Evolutionary conservation across 2,329 filamentous ascomycete genomes (phyloP).

Genomic region (Dichotomopilus funicola): DNA sequence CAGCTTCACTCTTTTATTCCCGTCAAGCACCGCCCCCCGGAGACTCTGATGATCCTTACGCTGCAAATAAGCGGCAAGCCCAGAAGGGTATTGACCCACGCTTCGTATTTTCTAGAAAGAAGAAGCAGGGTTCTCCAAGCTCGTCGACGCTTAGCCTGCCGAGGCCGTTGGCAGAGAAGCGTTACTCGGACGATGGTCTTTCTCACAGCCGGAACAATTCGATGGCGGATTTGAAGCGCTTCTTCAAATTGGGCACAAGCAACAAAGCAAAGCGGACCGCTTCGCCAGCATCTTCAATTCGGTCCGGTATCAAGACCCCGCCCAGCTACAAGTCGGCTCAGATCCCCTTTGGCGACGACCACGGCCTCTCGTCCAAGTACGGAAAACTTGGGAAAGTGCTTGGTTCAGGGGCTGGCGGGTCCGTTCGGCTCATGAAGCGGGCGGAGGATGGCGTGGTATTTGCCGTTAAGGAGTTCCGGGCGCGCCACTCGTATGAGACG

Average conservation of each 20-base stretch:
- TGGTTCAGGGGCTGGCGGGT: slow-evolving; percentile 89
- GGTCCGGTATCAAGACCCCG: slow-evolving; percentile 43
- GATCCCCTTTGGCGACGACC: slow-evolving; percentile 89
- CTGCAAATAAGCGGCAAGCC: slow-evolving; percentile 69
- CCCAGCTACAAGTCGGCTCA: slow-evolving; percentile 47
- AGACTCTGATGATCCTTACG: slow-evolving; percentile 78
- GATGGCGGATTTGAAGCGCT: slow-evolving; percentile 93
- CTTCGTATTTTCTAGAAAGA: slow-evolving; percentile 76
- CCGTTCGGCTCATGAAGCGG: slow-evolving; percentile 88
- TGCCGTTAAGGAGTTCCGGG: slow-evolving; percentile 93
- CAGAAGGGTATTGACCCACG: slow-evolving; percentile 66
- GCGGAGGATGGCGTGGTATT: slow-evolving; percentile 90
- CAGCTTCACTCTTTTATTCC: slow-evolving; percentile 59
- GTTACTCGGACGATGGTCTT: slow-evolving; percentile 40
- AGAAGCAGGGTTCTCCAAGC: slow-evolving; percentile 55
- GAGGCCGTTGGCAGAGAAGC: slow-evolving; percentile 44
- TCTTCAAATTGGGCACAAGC: slow-evolving; percentile 74
- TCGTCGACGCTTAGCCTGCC: slow-evolving; percentile 47
- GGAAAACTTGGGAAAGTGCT: slow-evolving; percentile 93
- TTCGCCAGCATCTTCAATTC: slow-evolving; percentile 53
- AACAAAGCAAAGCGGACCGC: slow-evolving; percentile 63
- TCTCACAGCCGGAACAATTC: slow-evolving; percentile 61
- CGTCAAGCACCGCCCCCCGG: slow-evolving; percentile 73
- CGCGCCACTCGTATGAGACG: slow-evolving; percentile 85
- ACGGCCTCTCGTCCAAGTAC: slow-evolving; percentile 84